phyloP scores from a whole-genome alignment of 2,329 filamentous ascomycete genomes.

The Moelleriella libera region DNA sequence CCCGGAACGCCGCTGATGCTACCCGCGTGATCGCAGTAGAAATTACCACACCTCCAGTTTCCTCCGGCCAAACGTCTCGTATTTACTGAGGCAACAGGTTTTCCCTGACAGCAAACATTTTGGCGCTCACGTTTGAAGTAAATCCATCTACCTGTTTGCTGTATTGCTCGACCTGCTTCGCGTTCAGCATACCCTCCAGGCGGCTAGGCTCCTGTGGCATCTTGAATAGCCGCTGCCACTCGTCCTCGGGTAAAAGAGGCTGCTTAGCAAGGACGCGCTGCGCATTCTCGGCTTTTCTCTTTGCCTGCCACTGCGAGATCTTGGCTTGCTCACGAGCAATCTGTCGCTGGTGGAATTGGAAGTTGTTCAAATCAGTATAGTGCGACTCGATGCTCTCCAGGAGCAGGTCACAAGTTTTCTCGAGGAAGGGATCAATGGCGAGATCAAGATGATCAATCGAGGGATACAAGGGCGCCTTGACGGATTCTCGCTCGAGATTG shows the following conservation, averaged over 20 bases:
- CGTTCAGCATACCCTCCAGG: conserved; percentile 87
- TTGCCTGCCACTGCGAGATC: conserved; percentile 91
- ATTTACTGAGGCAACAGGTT: conserved; percentile 44
- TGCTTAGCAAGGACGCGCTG: conserved; percentile 78
- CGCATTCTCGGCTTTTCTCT: conserved; percentile 92
- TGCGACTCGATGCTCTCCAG: conserved; percentile 95
- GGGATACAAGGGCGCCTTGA: conserved; percentile 57
- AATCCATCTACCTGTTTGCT: conserved; percentile 94
- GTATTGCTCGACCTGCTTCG: conserved; percentile 94
- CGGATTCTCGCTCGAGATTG: conserved; percentile 55
- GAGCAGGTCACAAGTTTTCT: conserved; percentile 94
- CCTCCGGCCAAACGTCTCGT: not conserved
- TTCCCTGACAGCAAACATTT: conserved; percentile 93
- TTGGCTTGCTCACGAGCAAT: conserved; percentile 89
- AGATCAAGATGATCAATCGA: conserved; percentile 85
- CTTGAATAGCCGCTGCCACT: conserved; percentile 98
- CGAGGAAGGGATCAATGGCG: conserved; percentile 90
- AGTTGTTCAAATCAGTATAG: conserved; percentile 98
- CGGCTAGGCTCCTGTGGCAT: conserved; percentile 87
- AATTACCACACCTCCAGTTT: not conserved
- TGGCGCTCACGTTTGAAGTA: conserved; percentile 77
- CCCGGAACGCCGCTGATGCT: conserved; percentile 28
- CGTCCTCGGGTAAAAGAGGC: conserved; percentile 77
- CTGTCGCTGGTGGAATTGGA: conserved; percentile 90
- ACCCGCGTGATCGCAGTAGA: conserved; percentile 14